phyloP scores from a whole-genome alignment of 2,329 filamentous ascomycete species.

The Diplodia sapinea region DNA sequence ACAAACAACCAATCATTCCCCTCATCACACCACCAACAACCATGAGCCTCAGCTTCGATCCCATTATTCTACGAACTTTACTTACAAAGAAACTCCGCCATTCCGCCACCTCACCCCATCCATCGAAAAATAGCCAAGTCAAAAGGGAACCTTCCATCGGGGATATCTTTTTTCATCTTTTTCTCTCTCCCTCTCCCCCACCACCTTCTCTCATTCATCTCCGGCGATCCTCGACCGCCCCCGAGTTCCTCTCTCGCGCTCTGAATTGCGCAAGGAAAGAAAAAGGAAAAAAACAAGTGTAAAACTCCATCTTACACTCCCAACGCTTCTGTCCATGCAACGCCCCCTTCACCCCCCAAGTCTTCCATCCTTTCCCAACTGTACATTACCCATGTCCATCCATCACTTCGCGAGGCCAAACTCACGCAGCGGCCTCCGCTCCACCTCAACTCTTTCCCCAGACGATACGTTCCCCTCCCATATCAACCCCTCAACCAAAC shows the following conservation, averaged over 20 bases:
- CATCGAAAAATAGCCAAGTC: not conserved
- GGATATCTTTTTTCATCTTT: slow-evolving; percentile 17
- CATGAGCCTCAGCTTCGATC: not conserved
- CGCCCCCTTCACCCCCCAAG: too few relatives aligned
- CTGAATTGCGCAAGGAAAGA: too few relatives aligned
- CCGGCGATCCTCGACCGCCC: not conserved
- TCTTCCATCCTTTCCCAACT: not conserved
- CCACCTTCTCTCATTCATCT: not conserved
- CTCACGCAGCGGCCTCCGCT: too few relatives aligned
- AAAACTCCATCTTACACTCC: too few relatives aligned
- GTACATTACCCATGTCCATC: too few relatives aligned
- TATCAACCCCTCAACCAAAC: slow-evolving; percentile 42
- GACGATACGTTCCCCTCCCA: not conserved
- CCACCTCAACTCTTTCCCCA: too few relatives aligned
- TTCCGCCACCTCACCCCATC: not conserved
- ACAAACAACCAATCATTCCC: too few relatives aligned
- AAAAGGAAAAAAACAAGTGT: too few relatives aligned
- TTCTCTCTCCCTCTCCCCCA: not conserved
- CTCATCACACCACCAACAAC: not conserved
- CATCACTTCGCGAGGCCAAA: not conserved
- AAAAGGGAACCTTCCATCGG: not conserved
- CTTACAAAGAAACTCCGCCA: not conserved
- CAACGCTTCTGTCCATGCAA: too few relatives aligned
- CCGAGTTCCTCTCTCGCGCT: too few relatives aligned
- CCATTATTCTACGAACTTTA: not conserved